A percentile compares a stretch with the other conserved stretches of the same genome.
Evolutionary conservation across 805 yeast genomes (phyloP).

Genomic region (Sugiyamaella qingdaonensis): DNA sequence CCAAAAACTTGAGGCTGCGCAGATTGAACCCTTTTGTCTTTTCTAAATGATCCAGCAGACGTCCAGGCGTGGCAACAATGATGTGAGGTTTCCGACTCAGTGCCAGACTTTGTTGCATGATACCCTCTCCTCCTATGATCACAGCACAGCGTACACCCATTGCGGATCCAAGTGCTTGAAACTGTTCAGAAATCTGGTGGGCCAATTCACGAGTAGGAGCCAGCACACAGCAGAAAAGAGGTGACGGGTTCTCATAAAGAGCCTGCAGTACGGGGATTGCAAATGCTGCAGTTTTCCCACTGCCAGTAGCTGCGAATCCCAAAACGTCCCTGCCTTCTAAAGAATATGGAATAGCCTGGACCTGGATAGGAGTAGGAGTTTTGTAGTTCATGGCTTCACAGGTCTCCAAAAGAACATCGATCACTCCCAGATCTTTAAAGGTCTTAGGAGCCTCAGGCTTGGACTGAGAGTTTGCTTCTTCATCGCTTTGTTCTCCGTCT

Average conservation of each 20-base stretch:
- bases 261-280: conserved; percentile 92
- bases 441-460: conserved; percentile 15
- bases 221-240: conserved; percentile 83
- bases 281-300: conserved; percentile 98
- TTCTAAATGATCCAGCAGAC: conserved; percentile 83
- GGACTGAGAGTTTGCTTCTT: not conserved
- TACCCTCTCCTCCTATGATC: conserved; percentile 96
- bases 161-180: conserved; percentile 83
- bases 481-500: too few species aligned
- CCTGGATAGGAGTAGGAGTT: conserved; percentile 91
- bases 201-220: conserved; percentile 65
- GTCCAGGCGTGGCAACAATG: conserved; percentile 91
- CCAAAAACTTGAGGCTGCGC: conserved; percentile 71
- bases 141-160: conserved; percentile 92
- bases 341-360: conserved; percentile 87
- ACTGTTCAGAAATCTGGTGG: conserved; percentile 76
- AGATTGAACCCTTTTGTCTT: conserved; percentile 86
- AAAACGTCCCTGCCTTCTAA: conserved; percentile 86
- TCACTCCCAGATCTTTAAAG: conserved; percentile 35
- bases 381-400: conserved; percentile 68
- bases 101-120: conserved; percentile 96
- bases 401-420: conserved; percentile 59
- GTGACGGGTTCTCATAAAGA: conserved; percentile 82
- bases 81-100: conserved; percentile 91
- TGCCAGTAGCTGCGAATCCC: conserved; percentile 96